These are phyloP conservation scores for Bothriochloa decipiens DNA, from an alignment of 176 grass and related monocot genomes.

Conservation along the genomic window DNA sequence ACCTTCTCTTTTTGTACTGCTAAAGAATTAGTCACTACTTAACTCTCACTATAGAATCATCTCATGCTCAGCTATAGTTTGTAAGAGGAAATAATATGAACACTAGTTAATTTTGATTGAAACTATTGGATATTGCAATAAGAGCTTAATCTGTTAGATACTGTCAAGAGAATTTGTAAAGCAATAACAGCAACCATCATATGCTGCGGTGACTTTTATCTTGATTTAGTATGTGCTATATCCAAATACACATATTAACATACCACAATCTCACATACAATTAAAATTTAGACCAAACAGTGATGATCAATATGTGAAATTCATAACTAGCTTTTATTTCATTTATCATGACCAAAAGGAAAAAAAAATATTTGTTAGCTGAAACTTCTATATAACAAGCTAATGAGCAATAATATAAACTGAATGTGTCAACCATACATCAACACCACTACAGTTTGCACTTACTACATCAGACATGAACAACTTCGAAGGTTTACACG, in stretches of 20 bases:
- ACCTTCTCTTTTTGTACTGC: not conserved
- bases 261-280: constrained; percentile 14
- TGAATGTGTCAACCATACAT: not conserved
- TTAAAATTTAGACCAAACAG: not conserved
- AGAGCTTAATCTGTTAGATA: not conserved
- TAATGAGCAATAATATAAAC: not conserved
- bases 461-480: not conserved
- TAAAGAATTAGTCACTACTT: not conserved
- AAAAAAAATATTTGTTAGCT: not conserved
- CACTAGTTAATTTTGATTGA: not conserved
- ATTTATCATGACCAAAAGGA: not conserved
- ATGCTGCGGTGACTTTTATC: not conserved
- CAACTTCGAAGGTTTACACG: not conserved
- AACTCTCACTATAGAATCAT: not conserved
- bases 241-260: not conserved
- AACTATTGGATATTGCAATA: not conserved
- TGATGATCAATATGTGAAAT: not conserved
- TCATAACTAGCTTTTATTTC: not conserved
- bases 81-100: not conserved
- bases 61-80: no score
- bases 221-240: not conserved
- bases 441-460: not conserved
- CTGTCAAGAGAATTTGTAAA: not conserved
- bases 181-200: not conserved
- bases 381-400: not conserved